Evolutionary conservation across 2,329 filamentous ascomycete species (phyloP), one percentile per base, ranked within the genome.

Genomic region (Parafenestella ontariensis): DNA sequence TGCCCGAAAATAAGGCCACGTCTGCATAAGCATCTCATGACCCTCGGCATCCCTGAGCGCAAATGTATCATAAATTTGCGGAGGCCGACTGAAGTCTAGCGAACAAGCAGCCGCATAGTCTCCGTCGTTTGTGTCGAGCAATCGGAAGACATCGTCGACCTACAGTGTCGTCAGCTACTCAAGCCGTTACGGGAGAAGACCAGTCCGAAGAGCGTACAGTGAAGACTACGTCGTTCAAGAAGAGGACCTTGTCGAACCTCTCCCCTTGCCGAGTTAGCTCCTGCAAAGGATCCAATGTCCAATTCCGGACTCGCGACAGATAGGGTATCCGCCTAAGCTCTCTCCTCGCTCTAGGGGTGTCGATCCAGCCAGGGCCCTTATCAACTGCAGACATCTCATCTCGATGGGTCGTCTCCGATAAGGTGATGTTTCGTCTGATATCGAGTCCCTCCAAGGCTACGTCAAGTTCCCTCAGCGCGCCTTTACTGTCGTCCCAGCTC

Each of bases 301-400:
- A 72, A 70, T 92, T 92, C 36, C 89, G 81, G 52, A 89, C 65
- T 23, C 76, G 80, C 1, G 89, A 83, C 18, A 92, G 77, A 68
- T 88, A 91, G 1, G 88, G 88, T 56, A 92, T 91, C 18, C 89
- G 80, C 44, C 89, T 78, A 55, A 88, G 70, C 64, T 88, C 85
- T 54, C 75, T 81, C 13, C 57, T 46, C 5, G 65, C 65, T 3
- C 54, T 47, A 7, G 82, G 72, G n/a, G 85, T 89, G 26, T 80
- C 72, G 26, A 91, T 82, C 89, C 89, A 91, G 0, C 88, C 88
- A 18, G 64, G 49, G 3, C 59, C 54, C 1, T 49, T 47, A 5
- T 65, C 63, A 23, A 57, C 50, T 23, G 60, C 55, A 18, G 54
- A 40, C 4, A 79, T 76, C 45, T 81, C 77, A 34, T 69, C 64